Evolutionary conservation across 1,139 yeast genomes (phyloP).

Genomic region (Arxiozyma telluris): DNA sequence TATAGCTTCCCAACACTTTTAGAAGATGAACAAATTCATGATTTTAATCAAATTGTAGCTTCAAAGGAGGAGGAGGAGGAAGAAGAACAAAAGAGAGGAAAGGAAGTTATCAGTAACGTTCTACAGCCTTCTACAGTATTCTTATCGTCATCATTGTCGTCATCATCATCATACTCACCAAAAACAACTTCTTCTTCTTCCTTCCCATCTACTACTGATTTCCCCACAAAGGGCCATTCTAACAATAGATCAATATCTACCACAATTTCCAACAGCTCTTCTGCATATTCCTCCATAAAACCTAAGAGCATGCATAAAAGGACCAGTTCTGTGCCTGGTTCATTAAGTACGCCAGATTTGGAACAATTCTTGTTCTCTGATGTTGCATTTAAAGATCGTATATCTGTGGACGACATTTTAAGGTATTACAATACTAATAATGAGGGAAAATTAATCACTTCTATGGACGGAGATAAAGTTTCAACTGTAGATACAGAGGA

Average conservation of each 20-base stretch:
- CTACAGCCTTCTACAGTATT: background rate
- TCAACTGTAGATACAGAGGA: background rate
- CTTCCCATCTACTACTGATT: background rate
- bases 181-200: background rate
- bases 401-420: constrained; percentile 26
- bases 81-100: background rate
- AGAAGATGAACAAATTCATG: constrained; percentile 9
- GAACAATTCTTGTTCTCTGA: constrained; percentile 14
- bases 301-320: background rate
- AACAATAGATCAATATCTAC: background rate
- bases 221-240: background rate
- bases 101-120: too few species aligned
- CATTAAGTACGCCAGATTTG: constrained; percentile 16
- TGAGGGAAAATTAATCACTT: constrained; percentile 9
- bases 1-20: constrained; percentile 25
- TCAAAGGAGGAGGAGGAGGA: background rate
- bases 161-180: background rate
- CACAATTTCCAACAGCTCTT: background rate
- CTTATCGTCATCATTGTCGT: background rate
- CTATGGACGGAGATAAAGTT: background rate
- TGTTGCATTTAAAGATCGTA: constrained; percentile 8
- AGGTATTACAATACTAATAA: constrained; percentile 21
- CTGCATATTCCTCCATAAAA: background rate
- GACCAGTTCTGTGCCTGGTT: constrained; percentile 1
- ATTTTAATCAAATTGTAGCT: background rate